phyloP scores from a whole-genome alignment of 1,284 basidiomycete species.

The Trametes pubescens region DNA sequence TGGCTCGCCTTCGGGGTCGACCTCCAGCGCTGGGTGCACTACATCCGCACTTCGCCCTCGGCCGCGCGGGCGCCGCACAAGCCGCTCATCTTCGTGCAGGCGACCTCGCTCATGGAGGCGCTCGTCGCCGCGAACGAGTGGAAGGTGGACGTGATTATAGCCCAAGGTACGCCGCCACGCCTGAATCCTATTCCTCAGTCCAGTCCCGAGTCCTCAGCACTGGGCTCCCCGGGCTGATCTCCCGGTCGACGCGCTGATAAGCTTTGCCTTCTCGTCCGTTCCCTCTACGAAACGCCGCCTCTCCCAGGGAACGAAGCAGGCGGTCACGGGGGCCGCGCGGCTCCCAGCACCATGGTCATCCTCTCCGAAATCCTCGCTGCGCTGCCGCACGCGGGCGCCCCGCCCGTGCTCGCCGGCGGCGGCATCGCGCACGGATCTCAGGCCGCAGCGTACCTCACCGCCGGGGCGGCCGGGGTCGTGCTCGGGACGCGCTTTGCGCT shows the following conservation, averaged over 20 bases:
- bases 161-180: conserved; percentile 62
- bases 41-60: conserved; percentile 61
- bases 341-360: conserved; percentile 66
- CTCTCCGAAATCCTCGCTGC: conserved; percentile 62
- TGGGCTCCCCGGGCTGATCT: conserved; percentile 14
- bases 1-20: conserved; percentile 78
- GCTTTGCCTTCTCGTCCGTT: conserved; percentile 5
- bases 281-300: conserved; percentile 10
- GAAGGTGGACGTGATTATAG: conserved; percentile 77
- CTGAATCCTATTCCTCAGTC: too few relatives aligned
- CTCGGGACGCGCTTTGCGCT: conserved; percentile 78
- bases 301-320: conserved; percentile 74
- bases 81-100: conserved; percentile 69
- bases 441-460: conserved; percentile 66
- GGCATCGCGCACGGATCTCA: conserved; percentile 62
- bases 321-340: conserved; percentile 68
- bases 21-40: conserved; percentile 64
- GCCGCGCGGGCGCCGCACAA: conserved; percentile 46
- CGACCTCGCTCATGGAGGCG: conserved; percentile 66
- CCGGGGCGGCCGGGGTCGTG: conserved; percentile 72
- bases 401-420: conserved; percentile 70
- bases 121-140: conserved; percentile 62
- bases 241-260: conserved; percentile 19
- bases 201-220: not conserved
- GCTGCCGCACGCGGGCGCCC: conserved; percentile 48